Evolutionary conservation across 1,139 yeast genomes (phyloP).

Genomic region (Candida albicans): DNA sequence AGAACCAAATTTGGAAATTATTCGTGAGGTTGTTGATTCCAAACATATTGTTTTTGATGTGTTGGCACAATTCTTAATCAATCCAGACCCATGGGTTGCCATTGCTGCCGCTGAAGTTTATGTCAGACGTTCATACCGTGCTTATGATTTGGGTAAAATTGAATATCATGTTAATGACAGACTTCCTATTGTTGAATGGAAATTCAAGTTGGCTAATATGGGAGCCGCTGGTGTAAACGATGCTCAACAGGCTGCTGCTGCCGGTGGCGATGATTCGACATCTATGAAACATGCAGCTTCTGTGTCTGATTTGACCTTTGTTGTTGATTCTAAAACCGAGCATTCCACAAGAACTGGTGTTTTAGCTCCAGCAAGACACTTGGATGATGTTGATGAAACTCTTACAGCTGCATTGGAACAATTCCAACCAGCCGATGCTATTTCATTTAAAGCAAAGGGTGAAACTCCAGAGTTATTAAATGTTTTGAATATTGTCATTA

Average conservation of each 20-base stretch:
- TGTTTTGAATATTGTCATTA: slow-evolving; percentile 77
- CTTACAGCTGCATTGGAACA: slow-evolving; percentile 73
- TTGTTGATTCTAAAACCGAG: slow-evolving; percentile 63
- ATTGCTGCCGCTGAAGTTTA: slow-evolving; percentile 97
- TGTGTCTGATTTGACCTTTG: slow-evolving; percentile 86
- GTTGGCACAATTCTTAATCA: slow-evolving; percentile 82
- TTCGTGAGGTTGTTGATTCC: slow-evolving; percentile 92
- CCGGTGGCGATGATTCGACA: slow-evolving; percentile 25
- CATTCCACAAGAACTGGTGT: slow-evolving; percentile 77
- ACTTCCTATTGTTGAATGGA: slow-evolving; percentile 81
- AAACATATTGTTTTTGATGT: slow-evolving; percentile 96
- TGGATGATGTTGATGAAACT: slow-evolving; percentile 88
- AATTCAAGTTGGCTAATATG: slow-evolving; percentile 69
- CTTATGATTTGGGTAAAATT: slow-evolving; percentile 82
- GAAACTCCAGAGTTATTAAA: slow-evolving; percentile 54
- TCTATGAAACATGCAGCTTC: slow-evolving; percentile 83
- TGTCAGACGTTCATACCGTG: slow-evolving; percentile 95
- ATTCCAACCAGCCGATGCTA: slow-evolving; percentile 52
- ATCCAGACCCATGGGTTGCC: slow-evolving; percentile 83
- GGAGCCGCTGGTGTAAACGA: slow-evolving; percentile 68
- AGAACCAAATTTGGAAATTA: slow-evolving; percentile 75
- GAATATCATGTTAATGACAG: slow-evolving; percentile 60
- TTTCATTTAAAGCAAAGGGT: slow-evolving; percentile 39
- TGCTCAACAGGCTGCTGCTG: slow-evolving; percentile 52
- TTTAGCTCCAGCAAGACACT: slow-evolving; percentile 75